These are phyloP conservation scores for Exsudoporus frostii DNA, from an alignment of 768 basidiomycete species.

Conservation along the genomic window DNA sequence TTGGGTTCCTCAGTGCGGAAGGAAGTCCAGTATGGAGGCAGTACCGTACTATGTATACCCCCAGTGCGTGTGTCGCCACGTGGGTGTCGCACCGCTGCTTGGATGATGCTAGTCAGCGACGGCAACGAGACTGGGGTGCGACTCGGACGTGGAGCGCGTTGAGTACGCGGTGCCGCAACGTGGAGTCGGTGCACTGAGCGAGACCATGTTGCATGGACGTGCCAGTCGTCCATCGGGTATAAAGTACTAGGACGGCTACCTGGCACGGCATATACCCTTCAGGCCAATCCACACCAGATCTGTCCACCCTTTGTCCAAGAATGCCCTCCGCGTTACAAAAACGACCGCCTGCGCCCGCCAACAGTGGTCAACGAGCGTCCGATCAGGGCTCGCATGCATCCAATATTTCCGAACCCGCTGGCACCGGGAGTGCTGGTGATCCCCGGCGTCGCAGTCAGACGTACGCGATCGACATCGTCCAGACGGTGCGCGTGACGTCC, in stretches of 20 bases:
- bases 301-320: not conserved
- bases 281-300: not conserved
- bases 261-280: not conserved
- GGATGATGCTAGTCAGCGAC: not conserved
- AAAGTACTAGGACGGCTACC: constrained; percentile 16
- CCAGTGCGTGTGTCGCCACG: constrained; percentile 18
- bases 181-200: constrained; percentile 12
- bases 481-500: constrained; percentile 29
- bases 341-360: constrained; percentile 9
- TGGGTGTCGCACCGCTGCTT: constrained; percentile 20
- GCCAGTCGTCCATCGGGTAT: constrained; percentile 13
- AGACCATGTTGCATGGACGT: constrained; percentile 20
- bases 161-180: constrained; percentile 17
- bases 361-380: not conserved
- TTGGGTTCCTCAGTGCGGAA: constrained; percentile 2
- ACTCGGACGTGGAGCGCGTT: constrained; percentile 16
- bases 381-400: constrained; percentile 10
- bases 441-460: constrained; percentile 9
- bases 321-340: constrained; percentile 24
- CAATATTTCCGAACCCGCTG: not conserved
- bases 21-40: constrained; percentile 1
- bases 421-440: not conserved
- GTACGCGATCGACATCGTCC: constrained; percentile 31
- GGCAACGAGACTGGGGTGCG: constrained; percentile 14
- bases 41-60: constrained; percentile 23